Evolutionary conservation across 768 basidiomycete genomes (phyloP).

Genomic region (Kwoniella dendrophila): DNA sequence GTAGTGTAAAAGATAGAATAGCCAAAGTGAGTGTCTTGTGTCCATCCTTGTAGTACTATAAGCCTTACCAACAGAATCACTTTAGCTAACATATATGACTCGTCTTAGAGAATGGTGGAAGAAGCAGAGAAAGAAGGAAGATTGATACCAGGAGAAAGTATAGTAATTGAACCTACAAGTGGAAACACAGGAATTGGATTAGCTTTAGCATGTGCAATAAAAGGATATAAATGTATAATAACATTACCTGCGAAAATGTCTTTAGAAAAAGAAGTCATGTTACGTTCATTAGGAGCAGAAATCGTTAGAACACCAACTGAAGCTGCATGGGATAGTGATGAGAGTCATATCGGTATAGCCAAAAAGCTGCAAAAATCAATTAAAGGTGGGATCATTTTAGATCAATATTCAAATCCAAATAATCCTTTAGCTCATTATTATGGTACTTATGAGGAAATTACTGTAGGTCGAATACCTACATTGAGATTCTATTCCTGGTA

Average conservation of each 20-base stretch:
- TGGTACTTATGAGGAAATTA: conserved; percentile 89
- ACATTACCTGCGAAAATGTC: conserved; percentile 92
- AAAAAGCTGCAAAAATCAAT: conserved; percentile 73
- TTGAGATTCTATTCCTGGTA: no score
- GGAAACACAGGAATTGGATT: conserved; percentile 87
- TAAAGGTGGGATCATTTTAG: conserved; percentile 81
- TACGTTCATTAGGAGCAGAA: conserved; percentile 89
- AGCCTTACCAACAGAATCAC: neutral
- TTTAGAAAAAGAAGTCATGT: conserved; percentile 87
- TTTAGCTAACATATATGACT: neutral
- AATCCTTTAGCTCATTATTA: conserved; percentile 90
- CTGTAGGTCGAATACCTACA: conserved; percentile 53
- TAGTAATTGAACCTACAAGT: conserved; percentile 84
- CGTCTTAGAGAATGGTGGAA: conserved; percentile 76
- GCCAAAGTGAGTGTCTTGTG: conserved; percentile 71
- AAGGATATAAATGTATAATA: conserved; percentile 63
- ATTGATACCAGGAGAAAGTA: conserved; percentile 78
- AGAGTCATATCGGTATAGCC: conserved; percentile 94
- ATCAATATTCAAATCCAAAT: conserved; percentile 73
- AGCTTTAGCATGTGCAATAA: conserved; percentile 89
- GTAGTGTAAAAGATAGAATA: conserved; percentile 93
- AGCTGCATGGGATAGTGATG: conserved; percentile 70
- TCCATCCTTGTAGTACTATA: neutral
- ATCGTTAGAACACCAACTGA: conserved; percentile 81
- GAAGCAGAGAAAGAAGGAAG: conserved; percentile 86